These are phyloP conservation scores for Thelonectria olida DNA, from an alignment of 2,329 filamentous ascomycete species.

Conservation along the genomic window DNA sequence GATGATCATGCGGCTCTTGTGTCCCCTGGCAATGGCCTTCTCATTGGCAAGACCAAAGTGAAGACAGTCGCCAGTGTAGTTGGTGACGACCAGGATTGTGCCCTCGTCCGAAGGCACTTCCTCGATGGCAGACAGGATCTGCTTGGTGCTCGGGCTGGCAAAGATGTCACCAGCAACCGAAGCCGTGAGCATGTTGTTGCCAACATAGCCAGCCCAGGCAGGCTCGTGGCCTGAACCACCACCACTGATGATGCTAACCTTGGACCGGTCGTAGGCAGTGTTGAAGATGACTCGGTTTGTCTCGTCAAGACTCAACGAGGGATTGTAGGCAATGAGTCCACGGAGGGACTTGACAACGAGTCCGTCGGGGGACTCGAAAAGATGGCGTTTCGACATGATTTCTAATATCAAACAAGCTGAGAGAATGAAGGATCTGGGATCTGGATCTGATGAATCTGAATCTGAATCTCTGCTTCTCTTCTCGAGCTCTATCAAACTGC, in stretches of 20 bases:
- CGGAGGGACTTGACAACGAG: constrained; percentile 62
- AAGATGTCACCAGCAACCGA: constrained; percentile 80
- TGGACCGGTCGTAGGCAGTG: constrained; percentile 52
- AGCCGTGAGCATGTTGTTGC: constrained; percentile 72
- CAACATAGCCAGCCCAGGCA: constrained; percentile 76
- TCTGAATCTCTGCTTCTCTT: neutral
- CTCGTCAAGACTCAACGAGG: constrained; percentile 58
- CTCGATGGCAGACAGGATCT: constrained; percentile 72
- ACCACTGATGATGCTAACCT: constrained; percentile 62
- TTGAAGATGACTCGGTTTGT: constrained; percentile 62
- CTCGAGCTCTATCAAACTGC: neutral
- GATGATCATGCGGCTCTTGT: constrained; percentile 65
- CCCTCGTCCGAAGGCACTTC: constrained; percentile 66
- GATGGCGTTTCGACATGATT: constrained; percentile 61
- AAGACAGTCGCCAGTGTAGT: constrained; percentile 76
- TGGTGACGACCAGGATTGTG: constrained; percentile 77
- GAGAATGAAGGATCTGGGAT: neutral
- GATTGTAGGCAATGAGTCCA: constrained; percentile 63
- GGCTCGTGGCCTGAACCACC: constrained; percentile 77
- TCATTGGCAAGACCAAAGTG: constrained; percentile 59
- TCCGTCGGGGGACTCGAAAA: constrained; percentile 62
- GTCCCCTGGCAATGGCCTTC: constrained; percentile 63
- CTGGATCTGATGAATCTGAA: neutral
- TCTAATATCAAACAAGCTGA: neutral
- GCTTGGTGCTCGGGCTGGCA: constrained; percentile 77